Base-by-base conservation (phyloP, 345 rosid genomes). In the Murraya paniculata region DNA sequence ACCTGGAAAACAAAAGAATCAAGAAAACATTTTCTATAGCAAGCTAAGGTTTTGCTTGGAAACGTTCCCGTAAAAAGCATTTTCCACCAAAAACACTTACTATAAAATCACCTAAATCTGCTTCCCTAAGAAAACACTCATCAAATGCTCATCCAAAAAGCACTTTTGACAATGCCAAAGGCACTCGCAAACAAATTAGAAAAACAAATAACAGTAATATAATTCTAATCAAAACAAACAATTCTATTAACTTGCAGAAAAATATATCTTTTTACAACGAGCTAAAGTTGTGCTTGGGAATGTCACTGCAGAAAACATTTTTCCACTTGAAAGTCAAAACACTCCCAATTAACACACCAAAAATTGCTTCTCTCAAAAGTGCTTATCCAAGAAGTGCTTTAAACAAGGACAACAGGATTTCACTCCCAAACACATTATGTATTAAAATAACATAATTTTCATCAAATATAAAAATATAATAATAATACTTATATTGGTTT, bases 1-100 rank as follows among this genome's bases (percentile, higher is more conserved):
- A 90, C 94, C 97, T 90, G 64, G 50, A 10, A 59, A 35, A 10
- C 33, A 19, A 53, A 57, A 56, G 25, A 45, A 64, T 2, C 6
- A 60, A 35, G 10, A 73, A 19, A 9, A n/a, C 16, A 50, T 31
- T 22, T 6, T 31, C n/a, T 21, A 35, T 7, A 39, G 53, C 36
- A 64, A 27, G 31, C 22, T 36, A 6, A 62, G 30, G 21, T 30
- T 62, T 19, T 61, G 27, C 5, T 28, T 6, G 6, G 31, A 24
- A 60, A 60, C 4, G 36, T 61, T 61, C 14, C 66, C 7, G 7
- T 13, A 28, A 31, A 57, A 65, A 75, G 24, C 13, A 78, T 68
- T 68, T 60, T 31, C 38, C 50, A 41, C 16, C 30, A 5, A 62
- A 62, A 64, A 31, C 11, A 7, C 18, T 31, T 64, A 6, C 39